Evolutionary conservation across 2,329 filamentous ascomycete species (phyloP).

Genomic region (Pestalotiopsis sp.): DNA sequence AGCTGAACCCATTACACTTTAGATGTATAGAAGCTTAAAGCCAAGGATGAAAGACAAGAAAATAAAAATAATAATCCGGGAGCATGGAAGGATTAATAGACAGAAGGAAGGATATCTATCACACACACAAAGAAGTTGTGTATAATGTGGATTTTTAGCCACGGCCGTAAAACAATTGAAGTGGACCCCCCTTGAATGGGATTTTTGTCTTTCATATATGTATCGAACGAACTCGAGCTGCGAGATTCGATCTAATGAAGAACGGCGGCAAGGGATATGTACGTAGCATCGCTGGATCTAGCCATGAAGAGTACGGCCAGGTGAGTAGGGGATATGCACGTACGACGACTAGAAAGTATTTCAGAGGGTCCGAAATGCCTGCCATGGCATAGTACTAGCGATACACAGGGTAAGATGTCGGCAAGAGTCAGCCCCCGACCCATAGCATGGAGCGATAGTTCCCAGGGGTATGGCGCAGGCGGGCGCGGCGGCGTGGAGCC

Average conservation of each 20-base stretch:
- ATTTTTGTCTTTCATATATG: constrained; percentile 13
- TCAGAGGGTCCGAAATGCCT: neutral
- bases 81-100: neutral
- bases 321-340: neutral
- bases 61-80: neutral
- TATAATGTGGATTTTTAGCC: neutral
- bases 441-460: neutral
- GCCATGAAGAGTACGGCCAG: neutral
- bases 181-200: neutral
- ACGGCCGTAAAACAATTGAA: neutral
- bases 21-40: neutral
- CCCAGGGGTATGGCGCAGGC: neutral
- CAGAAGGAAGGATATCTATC: neutral
- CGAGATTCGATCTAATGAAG: neutral
- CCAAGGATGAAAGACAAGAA: neutral
- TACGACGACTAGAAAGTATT: neutral
- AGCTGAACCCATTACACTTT: constrained; percentile 1
- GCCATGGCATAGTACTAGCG: neutral
- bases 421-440: neutral
- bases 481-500: constrained; percentile 4
- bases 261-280: neutral
- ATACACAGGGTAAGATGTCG: neutral
- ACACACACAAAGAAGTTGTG: neutral
- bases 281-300: neutral
- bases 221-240: neutral